phyloP scores from a whole-genome alignment of 1,284 basidiomycete genomes.

The Tylopilus orsonianus region DNA sequence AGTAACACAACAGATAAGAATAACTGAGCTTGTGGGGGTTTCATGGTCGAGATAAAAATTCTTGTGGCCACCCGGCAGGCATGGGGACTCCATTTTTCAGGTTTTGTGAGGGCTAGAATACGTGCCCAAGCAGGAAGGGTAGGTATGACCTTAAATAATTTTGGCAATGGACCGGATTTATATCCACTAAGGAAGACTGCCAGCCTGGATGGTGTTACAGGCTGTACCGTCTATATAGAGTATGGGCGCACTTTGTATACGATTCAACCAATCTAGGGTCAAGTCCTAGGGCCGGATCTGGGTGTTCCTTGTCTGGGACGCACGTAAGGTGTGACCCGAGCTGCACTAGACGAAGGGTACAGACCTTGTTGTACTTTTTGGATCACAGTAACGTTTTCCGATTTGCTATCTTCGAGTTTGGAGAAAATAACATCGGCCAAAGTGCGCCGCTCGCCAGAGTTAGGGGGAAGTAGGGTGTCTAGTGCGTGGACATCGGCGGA shows the following conservation, averaged over 20 bases:
- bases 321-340: conserved; percentile 1
- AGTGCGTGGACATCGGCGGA: conserved; percentile 82
- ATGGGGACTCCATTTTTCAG: conserved; percentile 94
- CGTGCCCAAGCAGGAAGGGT: conserved; percentile 96
- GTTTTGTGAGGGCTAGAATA: conserved; percentile 89
- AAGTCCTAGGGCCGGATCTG: conserved; percentile 88
- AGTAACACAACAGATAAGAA: conserved; percentile 93
- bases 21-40: conserved; percentile 92
- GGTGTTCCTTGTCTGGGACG: conserved; percentile 57
- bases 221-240: background rate
- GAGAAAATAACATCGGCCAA: conserved; percentile 96
- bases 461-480: conserved; percentile 75
- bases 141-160: conserved; percentile 98
- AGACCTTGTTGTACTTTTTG: conserved; percentile 60
- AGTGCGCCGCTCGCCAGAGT: conserved; percentile 74
- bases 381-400: conserved; percentile 50
- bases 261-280: conserved; percentile 97
- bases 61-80: conserved; percentile 92
- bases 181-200: conserved; percentile 87
- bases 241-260: conserved; percentile 78
- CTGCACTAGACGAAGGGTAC: conserved; percentile 6
- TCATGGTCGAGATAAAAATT: conserved; percentile 97
- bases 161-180: conserved; percentile 94
- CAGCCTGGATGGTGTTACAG: conserved; percentile 46
- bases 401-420: conserved; percentile 72